Evolutionary conservation across 2,329 filamentous ascomycete species (phyloP).

Genomic region (Xylaria sp.): DNA sequence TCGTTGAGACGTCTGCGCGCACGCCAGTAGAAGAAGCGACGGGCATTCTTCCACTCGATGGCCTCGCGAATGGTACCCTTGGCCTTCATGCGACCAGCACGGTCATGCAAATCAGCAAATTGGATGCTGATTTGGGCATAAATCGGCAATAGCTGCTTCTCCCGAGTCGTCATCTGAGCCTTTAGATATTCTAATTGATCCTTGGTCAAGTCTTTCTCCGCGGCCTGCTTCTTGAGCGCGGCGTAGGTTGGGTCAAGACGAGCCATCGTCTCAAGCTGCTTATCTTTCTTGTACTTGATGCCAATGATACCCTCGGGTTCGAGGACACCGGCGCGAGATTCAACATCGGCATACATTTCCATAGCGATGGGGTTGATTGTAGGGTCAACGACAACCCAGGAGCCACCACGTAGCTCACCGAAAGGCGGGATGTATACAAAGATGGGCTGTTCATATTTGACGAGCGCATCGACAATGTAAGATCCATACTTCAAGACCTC

Average conservation of each 20-base stretch:
- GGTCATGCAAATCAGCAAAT: constrained; percentile 97
- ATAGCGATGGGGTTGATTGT: constrained; percentile 97
- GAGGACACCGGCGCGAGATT: constrained; percentile 94
- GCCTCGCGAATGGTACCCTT: constrained; percentile 91
- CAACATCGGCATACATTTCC: constrained; percentile 99
- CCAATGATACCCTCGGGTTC: constrained; percentile 98
- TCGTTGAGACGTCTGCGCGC: constrained; percentile 96
- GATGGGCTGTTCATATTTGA: constrained; percentile 98
- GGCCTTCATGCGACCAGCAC: constrained; percentile 96
- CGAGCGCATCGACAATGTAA: constrained; percentile 97
- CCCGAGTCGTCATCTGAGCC: constrained; percentile 83
- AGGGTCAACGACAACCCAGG: constrained; percentile 98
- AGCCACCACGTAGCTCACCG: constrained; percentile 97
- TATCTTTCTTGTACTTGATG: constrained; percentile 98
- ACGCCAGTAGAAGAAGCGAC: constrained; percentile 99
- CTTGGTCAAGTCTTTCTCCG: constrained; percentile 72
- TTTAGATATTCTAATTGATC: constrained; percentile 85
- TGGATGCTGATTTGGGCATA: constrained; percentile 96
- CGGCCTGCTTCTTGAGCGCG: constrained; percentile 82
- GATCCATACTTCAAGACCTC: constrained; percentile 99
- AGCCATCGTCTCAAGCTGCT: constrained; percentile 97
- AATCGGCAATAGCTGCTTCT: constrained; percentile 89
- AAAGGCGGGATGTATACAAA: constrained; percentile 99
- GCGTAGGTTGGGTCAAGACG: constrained; percentile 88
- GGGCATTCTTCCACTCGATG: constrained; percentile 86